Conservation (phyloP, 2,329 filamentous ascomycete genomes). For the Monilinia vaccinii-corymbosi region DNA sequence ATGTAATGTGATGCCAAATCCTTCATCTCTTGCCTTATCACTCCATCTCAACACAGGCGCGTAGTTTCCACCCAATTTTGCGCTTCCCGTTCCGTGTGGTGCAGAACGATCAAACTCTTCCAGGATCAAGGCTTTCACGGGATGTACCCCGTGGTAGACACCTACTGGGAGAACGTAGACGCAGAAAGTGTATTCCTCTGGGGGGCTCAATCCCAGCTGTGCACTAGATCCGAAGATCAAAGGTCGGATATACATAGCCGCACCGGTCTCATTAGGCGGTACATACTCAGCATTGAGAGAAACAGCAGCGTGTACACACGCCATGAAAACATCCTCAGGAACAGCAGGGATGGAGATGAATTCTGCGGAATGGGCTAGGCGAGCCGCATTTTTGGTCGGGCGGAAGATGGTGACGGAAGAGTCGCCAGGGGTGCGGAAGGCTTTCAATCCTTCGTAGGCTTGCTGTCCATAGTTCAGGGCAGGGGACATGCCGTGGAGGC, state of each 20-base stretch:
- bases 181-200: constrained; percentile 85
- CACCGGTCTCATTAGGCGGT: constrained; percentile 79
- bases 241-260: constrained; percentile 87
- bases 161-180: constrained; percentile 89
- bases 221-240: constrained; percentile 80
- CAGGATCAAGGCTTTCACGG: constrained; percentile 79
- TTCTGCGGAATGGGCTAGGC: constrained; percentile 75
- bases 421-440: constrained; percentile 69
- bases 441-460: constrained; percentile 97
- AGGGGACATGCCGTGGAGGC: constrained; percentile 90
- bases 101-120: constrained; percentile 91
- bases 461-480: constrained; percentile 96
- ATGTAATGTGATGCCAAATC: constrained; percentile 91
- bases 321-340: constrained; percentile 66
- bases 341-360: constrained; percentile 78
- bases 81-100: constrained; percentile 80
- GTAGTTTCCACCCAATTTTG: constrained; percentile 96
- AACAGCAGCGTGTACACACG: constrained; percentile 71
- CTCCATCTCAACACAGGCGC: constrained; percentile 84
- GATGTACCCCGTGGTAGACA: constrained; percentile 84
- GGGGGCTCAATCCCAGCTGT: constrained; percentile 76
- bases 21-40: constrained; percentile 67
- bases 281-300: constrained; percentile 84
- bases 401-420: constrained; percentile 74
- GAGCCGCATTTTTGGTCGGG: constrained; percentile 71